phyloP scores from a whole-genome alignment of 2,329 filamentous ascomycete genomes.

The Phialophora chinensis region DNA sequence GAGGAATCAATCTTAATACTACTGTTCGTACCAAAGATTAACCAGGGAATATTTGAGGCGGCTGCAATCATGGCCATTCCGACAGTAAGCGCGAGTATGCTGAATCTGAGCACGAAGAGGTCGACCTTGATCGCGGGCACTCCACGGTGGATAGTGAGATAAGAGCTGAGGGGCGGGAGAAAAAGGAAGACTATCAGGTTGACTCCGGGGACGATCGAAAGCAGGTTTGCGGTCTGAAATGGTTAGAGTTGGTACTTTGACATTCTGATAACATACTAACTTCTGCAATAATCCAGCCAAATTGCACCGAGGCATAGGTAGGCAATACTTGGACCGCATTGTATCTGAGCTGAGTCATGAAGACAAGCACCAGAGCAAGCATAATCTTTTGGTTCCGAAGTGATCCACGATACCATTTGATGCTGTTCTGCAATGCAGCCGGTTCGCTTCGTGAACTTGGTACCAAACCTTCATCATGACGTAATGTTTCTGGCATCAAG shows the following conservation, averaged over 20 bases:
- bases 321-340: constrained; percentile 3
- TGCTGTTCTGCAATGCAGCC: constrained; percentile 2
- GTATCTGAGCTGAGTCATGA: constrained; percentile 2
- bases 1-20: constrained; percentile 1
- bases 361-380: constrained; percentile 4
- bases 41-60: constrained; percentile 4
- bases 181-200: constrained; percentile 4
- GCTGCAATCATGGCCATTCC: constrained; percentile 4
- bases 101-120: constrained; percentile 4
- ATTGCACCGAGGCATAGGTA: neutral
- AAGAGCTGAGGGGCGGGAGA: constrained; percentile 2
- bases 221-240: constrained; percentile 4
- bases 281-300: constrained; percentile 4
- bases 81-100: constrained; percentile 1
- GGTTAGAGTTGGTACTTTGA: constrained; percentile 5
- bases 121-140: constrained; percentile 1
- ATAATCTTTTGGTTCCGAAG: constrained; percentile 4
- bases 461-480: constrained; percentile 3
- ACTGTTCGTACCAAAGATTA: constrained; percentile 4
- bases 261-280: neutral
- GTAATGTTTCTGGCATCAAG: constrained; percentile 3
- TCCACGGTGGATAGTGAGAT: constrained; percentile 2
- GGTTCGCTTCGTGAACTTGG: constrained; percentile 3
- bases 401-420: constrained; percentile 5
- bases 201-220: constrained; percentile 4